Evolutionary conservation across 2,329 filamentous ascomycete species (phyloP).

Genomic region (Stagonosporopsis cucurbitacearum): DNA sequence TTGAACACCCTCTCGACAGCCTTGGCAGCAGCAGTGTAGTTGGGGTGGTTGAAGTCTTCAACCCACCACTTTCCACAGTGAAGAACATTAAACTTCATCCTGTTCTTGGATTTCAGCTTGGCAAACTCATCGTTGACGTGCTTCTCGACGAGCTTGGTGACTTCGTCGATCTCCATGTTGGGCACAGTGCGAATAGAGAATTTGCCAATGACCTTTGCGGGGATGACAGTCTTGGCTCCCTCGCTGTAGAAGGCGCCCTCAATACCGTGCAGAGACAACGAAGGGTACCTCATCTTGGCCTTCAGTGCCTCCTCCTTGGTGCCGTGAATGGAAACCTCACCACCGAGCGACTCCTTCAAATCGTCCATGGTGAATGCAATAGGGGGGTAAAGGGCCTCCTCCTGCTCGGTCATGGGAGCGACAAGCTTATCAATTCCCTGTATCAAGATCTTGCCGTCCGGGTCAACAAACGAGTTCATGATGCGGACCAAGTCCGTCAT

Average conservation of each 20-base stretch:
- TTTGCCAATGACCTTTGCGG: conserved; percentile 96
- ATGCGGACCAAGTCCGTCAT: conserved; percentile 94
- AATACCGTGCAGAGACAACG: conserved; percentile 89
- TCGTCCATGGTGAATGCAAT: conserved; percentile 98
- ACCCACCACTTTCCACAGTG: conserved; percentile 99
- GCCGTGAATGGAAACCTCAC: conserved; percentile 82
- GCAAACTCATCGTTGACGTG: conserved; percentile 85
- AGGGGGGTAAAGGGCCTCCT: conserved; percentile 83
- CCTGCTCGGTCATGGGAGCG: conserved; percentile 83
- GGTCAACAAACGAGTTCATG: conserved; percentile 83
- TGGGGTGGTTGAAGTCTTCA: conserved; percentile 97
- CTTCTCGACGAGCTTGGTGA: conserved; percentile 83
- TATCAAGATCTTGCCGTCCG: conserved; percentile 89
- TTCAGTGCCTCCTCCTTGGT: conserved; percentile 94
- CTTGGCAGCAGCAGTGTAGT: conserved; percentile 92
- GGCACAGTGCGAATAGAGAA: conserved; percentile 98
- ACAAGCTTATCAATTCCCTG: conserved; percentile 95
- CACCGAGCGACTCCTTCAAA: conserved; percentile 88
- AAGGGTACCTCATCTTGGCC: conserved; percentile 95
- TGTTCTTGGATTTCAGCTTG: conserved; percentile 92
- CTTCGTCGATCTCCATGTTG: conserved; percentile 92
- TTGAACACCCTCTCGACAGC: conserved; percentile 96
- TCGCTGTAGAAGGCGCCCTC: conserved; percentile 94
- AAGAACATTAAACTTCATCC: conserved; percentile 77
- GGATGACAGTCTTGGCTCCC: conserved; percentile 97